phyloP scores from a whole-genome alignment of 805 yeast species.

The Dipodascus albidus region DNA sequence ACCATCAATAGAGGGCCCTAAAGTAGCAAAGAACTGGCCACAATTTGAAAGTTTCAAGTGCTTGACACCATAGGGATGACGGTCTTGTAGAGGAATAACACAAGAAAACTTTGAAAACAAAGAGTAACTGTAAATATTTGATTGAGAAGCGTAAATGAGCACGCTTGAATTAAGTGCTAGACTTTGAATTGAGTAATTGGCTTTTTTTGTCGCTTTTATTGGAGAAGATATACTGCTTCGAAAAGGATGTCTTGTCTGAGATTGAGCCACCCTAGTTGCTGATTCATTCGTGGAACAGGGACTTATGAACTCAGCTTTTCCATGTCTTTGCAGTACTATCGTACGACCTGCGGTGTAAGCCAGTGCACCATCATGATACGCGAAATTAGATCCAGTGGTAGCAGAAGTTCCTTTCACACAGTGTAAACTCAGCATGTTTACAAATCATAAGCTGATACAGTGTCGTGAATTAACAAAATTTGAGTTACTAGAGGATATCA shows the following conservation, averaged over 20 bases:
- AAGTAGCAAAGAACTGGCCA: constrained; percentile 42
- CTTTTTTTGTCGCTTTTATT: neutral
- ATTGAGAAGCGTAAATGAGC: neutral
- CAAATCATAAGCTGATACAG: no score
- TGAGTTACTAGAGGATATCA: no score
- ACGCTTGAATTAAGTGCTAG: neutral
- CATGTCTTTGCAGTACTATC: neutral
- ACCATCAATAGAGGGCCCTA: constrained; percentile 64
- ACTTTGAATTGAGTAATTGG: neutral
- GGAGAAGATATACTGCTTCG: neutral
- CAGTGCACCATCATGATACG: neutral
- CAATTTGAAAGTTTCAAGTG: constrained; percentile 46
- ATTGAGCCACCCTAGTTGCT: neutral
- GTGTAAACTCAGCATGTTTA: neutral
- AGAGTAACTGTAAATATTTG: neutral
- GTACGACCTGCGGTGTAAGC: neutral
- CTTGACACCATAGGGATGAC: constrained; percentile 34
- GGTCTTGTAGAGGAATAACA: neutral
- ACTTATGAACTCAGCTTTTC: neutral
- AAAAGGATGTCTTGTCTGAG: neutral
- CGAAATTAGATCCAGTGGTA: neutral
- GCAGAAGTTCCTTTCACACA: neutral
- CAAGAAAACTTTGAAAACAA: neutral
- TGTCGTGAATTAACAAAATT: no score
- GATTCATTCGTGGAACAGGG: neutral